Evolutionary conservation across 495 filamentous ascomycete species (phyloP).

Genomic region (Neurospora sp.): DNA sequence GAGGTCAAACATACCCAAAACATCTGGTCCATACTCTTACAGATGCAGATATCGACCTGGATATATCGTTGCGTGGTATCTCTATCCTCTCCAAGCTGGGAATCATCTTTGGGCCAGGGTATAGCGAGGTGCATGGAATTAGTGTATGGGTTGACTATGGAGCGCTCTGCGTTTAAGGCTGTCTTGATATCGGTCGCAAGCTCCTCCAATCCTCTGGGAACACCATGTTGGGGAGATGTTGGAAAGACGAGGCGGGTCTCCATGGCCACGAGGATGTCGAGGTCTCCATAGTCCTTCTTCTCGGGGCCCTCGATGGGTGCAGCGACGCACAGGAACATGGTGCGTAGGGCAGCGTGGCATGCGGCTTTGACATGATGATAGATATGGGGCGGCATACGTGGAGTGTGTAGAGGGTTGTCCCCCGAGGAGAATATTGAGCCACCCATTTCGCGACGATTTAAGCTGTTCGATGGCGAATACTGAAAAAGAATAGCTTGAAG

Average conservation of each 20-base stretch:
- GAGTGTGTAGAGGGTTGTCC: slow-evolving; percentile 37
- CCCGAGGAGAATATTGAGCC: slow-evolving; percentile 43
- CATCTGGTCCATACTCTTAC: slow-evolving; percentile 27
- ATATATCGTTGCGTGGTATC: slow-evolving; percentile 28
- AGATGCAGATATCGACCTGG: slow-evolving; percentile 57
- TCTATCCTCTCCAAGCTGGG: neutral
- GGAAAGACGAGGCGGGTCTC: slow-evolving; percentile 22
- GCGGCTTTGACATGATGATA: slow-evolving; percentile 34
- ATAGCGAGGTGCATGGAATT: slow-evolving; percentile 36
- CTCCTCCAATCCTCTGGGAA: neutral
- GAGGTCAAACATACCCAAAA: slow-evolving; percentile 36
- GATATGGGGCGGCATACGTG: slow-evolving; percentile 44
- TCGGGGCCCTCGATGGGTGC: slow-evolving; percentile 45
- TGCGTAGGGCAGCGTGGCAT: slow-evolving; percentile 30
- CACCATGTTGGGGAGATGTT: neutral
- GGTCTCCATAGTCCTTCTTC: slow-evolving; percentile 47
- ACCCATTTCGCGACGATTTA: slow-evolving; percentile 36
- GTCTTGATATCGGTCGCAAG: slow-evolving; percentile 14
- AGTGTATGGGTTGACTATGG: slow-evolving; percentile 17
- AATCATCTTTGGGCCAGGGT: slow-evolving; percentile 31
- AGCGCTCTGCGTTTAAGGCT: slow-evolving; percentile 20
- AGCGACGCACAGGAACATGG: slow-evolving; percentile 37
- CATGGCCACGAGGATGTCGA: slow-evolving; percentile 47
- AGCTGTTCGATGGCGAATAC: neutral
- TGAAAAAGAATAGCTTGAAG: neutral